A percentile compares a stretch with the other conserved stretches of the same genome.
Evolutionary conservation across 179 eudicot genomes (phyloP).

Genomic region (Pouteria campechiana): DNA sequence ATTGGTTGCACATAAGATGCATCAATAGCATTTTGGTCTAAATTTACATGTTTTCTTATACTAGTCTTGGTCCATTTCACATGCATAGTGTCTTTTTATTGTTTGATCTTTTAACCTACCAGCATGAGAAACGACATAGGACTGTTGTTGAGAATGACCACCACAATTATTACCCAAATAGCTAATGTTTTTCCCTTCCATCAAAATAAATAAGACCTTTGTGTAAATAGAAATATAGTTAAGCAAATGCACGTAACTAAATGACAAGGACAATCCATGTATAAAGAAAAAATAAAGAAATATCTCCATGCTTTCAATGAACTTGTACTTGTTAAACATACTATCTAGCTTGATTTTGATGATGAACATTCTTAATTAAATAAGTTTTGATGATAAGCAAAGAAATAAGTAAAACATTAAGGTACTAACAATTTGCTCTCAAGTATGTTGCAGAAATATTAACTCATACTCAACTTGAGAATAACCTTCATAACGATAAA

Average conservation of each 20-base stretch:
- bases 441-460: too few species aligned
- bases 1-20: slow-evolving; percentile 37
- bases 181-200: slow-evolving; percentile 54
- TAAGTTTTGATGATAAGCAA: too few species aligned
- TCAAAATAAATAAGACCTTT: slow-evolving; percentile 86
- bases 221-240: slow-evolving; percentile 7
- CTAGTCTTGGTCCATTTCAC: slow-evolving; percentile 39
- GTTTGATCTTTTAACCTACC: slow-evolving; percentile 20
- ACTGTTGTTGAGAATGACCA: slow-evolving; percentile 25
- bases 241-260: slow-evolving; percentile 1
- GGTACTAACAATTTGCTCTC: too few species aligned
- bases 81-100: slow-evolving; percentile 28
- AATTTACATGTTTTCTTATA: slow-evolving; percentile 33
- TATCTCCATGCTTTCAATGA: not conserved
- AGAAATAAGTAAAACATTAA: too few species aligned
- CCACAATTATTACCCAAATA: slow-evolving; percentile 20
- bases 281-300: too few species aligned
- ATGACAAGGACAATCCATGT: not conserved
- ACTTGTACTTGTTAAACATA: slow-evolving; percentile 76
- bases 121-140: slow-evolving; percentile 19
- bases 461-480: too few species aligned
- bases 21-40: slow-evolving; percentile 18
- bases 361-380: too few species aligned
- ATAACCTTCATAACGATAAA: too few species aligned
- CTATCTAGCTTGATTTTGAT: too few species aligned